Evolutionary conservation across 257 asterid species (phyloP).

Genomic region (Orobanche coerulescens): DNA sequence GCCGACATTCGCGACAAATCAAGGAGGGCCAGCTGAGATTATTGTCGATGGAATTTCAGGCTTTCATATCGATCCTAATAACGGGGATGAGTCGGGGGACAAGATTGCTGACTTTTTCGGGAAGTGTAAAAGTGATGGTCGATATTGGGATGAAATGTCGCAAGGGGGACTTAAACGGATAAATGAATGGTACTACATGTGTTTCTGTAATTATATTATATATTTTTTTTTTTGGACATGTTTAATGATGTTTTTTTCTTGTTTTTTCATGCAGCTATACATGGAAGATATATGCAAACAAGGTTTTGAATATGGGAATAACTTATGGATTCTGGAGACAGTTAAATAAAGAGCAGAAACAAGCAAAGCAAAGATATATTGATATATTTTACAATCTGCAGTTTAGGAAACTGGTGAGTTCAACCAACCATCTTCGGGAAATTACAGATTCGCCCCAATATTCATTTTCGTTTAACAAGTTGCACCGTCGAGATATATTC

Average conservation of each 20-base stretch:
- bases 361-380: conserved; percentile 57
- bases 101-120: conserved; percentile 69
- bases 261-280: conserved; percentile 51
- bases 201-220: not conserved
- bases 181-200: conserved; percentile 47
- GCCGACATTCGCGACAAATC: conserved; percentile 87
- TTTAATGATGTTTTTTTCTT: not conserved
- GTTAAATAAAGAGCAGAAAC: conserved; percentile 45
- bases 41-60: conserved; percentile 75
- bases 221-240: not conserved
- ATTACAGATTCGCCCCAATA: not conserved
- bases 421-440: not conserved
- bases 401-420: conserved; percentile 56
- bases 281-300: conserved; percentile 84
- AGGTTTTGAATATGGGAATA: conserved; percentile 66
- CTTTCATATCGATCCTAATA: conserved; percentile 69
- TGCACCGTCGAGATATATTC: not conserved
- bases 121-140: conserved; percentile 46
- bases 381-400: conserved; percentile 66
- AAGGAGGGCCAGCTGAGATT: conserved; percentile 91
- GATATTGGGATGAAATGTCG: conserved; percentile 57
- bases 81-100: conserved; percentile 55
- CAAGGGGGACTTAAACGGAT: conserved; percentile 61
- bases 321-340: conserved; percentile 72
- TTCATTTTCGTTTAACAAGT: not conserved